Percentiles rank a stretch among this genome's conserved stretches.
These are phyloP conservation scores for Vigna radiata DNA, from an alignment of 306 rosid species.

Conservation along the genomic window DNA sequence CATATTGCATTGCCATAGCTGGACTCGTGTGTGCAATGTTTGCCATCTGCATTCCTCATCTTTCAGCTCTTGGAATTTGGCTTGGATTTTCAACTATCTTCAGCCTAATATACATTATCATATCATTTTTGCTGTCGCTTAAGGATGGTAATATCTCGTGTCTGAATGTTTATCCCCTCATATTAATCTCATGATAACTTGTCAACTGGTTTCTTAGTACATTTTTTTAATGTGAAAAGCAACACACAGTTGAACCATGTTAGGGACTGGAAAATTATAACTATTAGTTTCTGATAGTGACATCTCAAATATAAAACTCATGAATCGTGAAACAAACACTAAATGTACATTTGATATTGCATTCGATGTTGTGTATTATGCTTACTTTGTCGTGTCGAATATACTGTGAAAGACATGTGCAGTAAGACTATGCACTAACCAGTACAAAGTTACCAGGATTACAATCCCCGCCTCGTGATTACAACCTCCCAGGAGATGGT, in stretches of 20 bases:
- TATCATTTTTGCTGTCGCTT: conserved; percentile 66
- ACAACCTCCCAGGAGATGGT: conserved; percentile 60
- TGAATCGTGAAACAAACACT: neutral
- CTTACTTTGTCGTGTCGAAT: neutral
- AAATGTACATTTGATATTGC: neutral
- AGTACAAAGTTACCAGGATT: conserved; percentile 56
- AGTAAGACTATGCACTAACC: conserved; percentile 26
- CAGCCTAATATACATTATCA: conserved; percentile 62
- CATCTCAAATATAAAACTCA: neutral
- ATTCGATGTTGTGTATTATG: neutral
- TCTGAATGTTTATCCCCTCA: neutral
- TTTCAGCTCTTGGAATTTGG: conserved; percentile 95
- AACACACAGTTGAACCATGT: too few relatives aligned
- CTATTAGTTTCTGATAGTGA: neutral
- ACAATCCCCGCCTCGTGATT: conserved; percentile 72
- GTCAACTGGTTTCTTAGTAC: neutral
- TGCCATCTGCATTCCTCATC: conserved; percentile 83
- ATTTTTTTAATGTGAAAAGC: neutral
- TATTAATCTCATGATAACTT: neutral
- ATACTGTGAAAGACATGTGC: neutral
- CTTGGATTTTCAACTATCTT: conserved; percentile 83
- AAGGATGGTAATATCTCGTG: conserved; percentile 67
- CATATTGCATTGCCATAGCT: conserved; percentile 73
- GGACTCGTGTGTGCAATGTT: conserved; percentile 77
- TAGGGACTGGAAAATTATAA: too few relatives aligned